Base-by-base conservation (phyloP, 306 rosid genomes). In the Clitoria ternatea region DNA sequence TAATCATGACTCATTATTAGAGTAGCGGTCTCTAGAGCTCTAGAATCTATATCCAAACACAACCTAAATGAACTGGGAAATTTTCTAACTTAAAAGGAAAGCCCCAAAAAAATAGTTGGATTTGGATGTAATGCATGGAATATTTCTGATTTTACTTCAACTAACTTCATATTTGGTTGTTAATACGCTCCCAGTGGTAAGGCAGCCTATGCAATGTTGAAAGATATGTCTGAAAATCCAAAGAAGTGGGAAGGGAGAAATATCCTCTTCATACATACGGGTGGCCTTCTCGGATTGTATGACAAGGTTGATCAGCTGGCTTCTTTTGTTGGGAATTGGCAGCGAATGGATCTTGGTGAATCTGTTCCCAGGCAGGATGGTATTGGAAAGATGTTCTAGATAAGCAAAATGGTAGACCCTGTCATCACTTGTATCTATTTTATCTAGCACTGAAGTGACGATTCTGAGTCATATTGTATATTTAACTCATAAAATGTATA, bases 181-280 rank as follows among this genome's bases (percentile, higher is more conserved):
- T 47, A 6, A 49, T 77, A 45, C 20, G 26, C 40, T 65, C 54
- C 54, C 88, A 90, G 98, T 6, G 98, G 98, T 68, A 93, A 93
- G 73, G 98, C 92, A 54, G 90, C 87, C 26, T 87, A 77, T 82
- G 89, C 81, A 49, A 44, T 90, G 94, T 53, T 84, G 76, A 85
- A 87, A 79, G 98, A 90, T 70, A 87, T 93, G 77, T 18, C 49
- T 9, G 94, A 77, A 77, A 85, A 90, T 80, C 90, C 97, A 40
- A 78, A 84, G 82, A 87, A 88, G 57, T 93, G 98, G 98, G 98
- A 88, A 85, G 96, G 98, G 61, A 90, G 97, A 72, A 90, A 81
- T 82, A 50, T 93, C 77, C 97, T 93, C 56, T 93, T 94, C 80
- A 53, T 94, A 75, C 98, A 94, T 74, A 90, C 98, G 0, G 98